Evolutionary conservation across 257 asterid species (phyloP), one percentile per base, ranked within the genome.

Genomic region (Przewalskia tangutica): DNA sequence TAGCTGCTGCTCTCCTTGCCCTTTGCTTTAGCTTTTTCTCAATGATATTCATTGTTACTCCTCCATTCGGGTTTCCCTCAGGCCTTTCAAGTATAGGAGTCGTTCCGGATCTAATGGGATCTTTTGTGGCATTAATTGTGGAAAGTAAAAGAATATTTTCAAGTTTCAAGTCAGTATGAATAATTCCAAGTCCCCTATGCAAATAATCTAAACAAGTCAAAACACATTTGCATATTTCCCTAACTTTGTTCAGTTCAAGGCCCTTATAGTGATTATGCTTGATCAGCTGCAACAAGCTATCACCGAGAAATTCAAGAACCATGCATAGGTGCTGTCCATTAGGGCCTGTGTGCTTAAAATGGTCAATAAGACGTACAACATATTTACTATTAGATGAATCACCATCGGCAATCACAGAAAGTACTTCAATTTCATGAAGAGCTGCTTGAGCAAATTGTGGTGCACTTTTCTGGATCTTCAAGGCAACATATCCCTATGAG

Each of bases 271-370:
- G 93, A 86, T 91, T 91, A 85, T 89, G 90, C 89, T 89, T 94
- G 85, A 92, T 89, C 60, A 96, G 89, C 68, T 89, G 91, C 82
- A 96, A 90, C 80, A 96, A 89, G 88, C 92, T 96, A 86, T 96
- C 99, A 44, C 99, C 99, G 44, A 96, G 97, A 90, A 94, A 96
- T 83, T 96, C 98, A 84, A 96, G 89, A 78, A 89, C 99, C 99
- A 96, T 96, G 90, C 99, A 96, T 71, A 89, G 82, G 85, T 96
- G 99, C 88, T 96, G 99, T 73, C 99, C 98, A 77, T 96, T 96
- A 38, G 99, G 99, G 84, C 99, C 99, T 23, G 90, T 40, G 77
- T 96, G 99, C 90, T 91, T 96, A 81, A 94, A 96, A 87, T 94
- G 97, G 85, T 96, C 99, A 59, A 92, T 82, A 79, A 96, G 88